These are phyloP conservation scores for Lactarius hengduanensis DNA, from an alignment of 768 basidiomycete genomes.

Conservation along the genomic window DNA sequence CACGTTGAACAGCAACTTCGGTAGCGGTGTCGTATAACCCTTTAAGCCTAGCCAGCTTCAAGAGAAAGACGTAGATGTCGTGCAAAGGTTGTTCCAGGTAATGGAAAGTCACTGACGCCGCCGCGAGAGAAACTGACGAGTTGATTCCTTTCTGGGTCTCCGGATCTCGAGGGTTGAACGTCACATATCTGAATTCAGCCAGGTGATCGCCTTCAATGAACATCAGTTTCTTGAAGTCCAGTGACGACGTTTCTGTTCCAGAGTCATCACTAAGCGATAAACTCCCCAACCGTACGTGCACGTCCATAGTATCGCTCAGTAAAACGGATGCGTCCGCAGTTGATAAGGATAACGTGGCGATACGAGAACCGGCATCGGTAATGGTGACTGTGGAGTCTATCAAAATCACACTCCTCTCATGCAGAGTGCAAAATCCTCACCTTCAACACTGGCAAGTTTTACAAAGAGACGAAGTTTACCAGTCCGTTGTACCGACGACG, in stretches of 20 bases:
- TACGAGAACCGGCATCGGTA: constrained; percentile 60
- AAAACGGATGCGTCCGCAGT: constrained; percentile 85
- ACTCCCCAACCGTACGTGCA: constrained; percentile 81
- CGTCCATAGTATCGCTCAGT: constrained; percentile 66
- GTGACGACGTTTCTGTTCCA: constrained; percentile 45
- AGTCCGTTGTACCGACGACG: constrained; percentile 16
- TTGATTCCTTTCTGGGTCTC: constrained; percentile 75
- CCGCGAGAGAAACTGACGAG: constrained; percentile 74
- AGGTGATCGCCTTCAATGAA: constrained; percentile 94
- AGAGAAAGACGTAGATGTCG: constrained; percentile 77
- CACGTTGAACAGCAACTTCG: constrained; percentile 86
- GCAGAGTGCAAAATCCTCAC: constrained; percentile 41
- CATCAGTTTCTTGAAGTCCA: constrained; percentile 79
- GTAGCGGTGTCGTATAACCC: constrained; percentile 93
- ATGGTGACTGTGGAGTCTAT: constrained; percentile 57
- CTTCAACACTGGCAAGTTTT: constrained; percentile 80
- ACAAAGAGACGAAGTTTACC: constrained; percentile 76
- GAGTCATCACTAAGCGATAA: constrained; percentile 80
- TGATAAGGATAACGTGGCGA: constrained; percentile 87
- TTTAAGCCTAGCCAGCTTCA: constrained; percentile 88
- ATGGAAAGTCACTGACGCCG: constrained; percentile 88
- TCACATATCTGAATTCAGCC: constrained; percentile 92
- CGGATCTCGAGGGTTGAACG: constrained; percentile 69
- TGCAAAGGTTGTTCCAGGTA: constrained; percentile 92
- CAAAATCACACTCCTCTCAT: constrained; percentile 9